A percentile compares a stretch with the other conserved stretches of the same genome.
Conservation (phyloP, 1,284 basidiomycete genomes). For the Austroboletus novae-zelandiae region DNA sequence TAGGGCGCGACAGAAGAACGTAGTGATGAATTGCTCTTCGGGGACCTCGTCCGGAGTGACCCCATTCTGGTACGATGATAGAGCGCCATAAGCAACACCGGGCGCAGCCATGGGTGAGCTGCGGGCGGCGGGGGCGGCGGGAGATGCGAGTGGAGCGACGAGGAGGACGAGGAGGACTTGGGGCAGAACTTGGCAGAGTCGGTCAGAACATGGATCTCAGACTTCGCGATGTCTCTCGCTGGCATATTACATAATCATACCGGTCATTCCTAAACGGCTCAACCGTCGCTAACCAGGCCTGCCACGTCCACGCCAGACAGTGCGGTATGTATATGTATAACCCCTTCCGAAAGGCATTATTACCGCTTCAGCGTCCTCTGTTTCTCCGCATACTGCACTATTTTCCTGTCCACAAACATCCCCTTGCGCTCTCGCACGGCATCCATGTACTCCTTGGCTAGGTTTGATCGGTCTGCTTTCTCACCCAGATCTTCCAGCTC, state of each 20-base stretch:
- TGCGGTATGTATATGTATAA: neutral
- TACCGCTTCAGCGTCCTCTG: conserved; percentile 92
- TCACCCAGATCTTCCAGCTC: conserved; percentile 97
- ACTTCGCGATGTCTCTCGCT: conserved; percentile 10
- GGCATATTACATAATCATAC: conserved; percentile 25
- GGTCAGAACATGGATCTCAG: conserved; percentile 12
- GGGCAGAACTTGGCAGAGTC: conserved; percentile 13
- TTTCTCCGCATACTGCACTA: conserved; percentile 94
- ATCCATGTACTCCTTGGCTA: conserved; percentile 96
- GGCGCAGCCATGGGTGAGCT: conserved; percentile 27
- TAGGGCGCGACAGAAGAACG: conserved; percentile 87
- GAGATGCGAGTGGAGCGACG: conserved; percentile 5
- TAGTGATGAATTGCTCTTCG: conserved; percentile 60
- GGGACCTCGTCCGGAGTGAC: conserved; percentile 28
- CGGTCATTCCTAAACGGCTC: conserved; percentile 3
- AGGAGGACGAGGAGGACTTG: conserved; percentile 10
- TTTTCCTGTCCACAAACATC: conserved; percentile 92
- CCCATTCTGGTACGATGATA: conserved; percentile 20
- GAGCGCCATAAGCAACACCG: conserved; percentile 21
- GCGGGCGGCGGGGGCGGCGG: neutral
- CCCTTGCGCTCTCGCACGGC: conserved; percentile 88
- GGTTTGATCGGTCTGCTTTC: conserved; percentile 90
- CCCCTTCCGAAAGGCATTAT: neutral
- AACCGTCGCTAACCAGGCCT: conserved; percentile 16
- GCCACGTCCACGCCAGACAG: conserved; percentile 9